Conservation (phyloP, 2,329 filamentous ascomycete genomes). For the Lojkania enalia region DNA sequence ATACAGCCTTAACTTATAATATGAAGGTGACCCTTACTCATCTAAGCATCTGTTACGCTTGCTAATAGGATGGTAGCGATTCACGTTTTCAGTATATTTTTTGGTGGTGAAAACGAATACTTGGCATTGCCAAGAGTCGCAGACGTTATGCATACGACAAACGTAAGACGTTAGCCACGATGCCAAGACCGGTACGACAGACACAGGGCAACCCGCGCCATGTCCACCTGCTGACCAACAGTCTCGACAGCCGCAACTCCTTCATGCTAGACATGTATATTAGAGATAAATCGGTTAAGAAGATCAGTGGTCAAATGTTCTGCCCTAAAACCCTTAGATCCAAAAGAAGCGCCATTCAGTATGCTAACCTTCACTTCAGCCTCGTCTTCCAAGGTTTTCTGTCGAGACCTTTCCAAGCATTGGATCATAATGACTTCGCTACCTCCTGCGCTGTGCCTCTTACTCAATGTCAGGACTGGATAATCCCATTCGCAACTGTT, state of each 20-base stretch:
- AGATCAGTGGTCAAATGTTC: constrained; percentile 5
- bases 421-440: constrained; percentile 5
- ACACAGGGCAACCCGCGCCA: constrained; percentile 1
- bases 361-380: constrained; percentile 6
- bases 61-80: too few relatives aligned
- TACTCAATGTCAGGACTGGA: not conserved
- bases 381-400: constrained; percentile 3
- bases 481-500: constrained; percentile 4
- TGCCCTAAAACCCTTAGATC: constrained; percentile 3
- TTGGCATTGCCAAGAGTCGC: too few relatives aligned
- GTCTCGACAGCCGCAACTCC: constrained; percentile 6
- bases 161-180: not conserved
- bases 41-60: too few relatives aligned
- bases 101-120: too few relatives aligned
- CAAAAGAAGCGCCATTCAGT: constrained; percentile 5
- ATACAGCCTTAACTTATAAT: too few relatives aligned
- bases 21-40: too few relatives aligned
- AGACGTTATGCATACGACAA: too few relatives aligned
- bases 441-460: constrained; percentile 7
- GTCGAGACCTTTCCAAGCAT: constrained; percentile 3
- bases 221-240: constrained; percentile 3
- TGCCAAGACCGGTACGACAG: constrained; percentile 4
- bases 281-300: constrained; percentile 5
- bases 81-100: too few relatives aligned
- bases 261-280: constrained; percentile 4